A percentile compares a stretch with the other conserved stretches of the same genome.
phyloP scores from a whole-genome alignment of 192 early-diverging fungal species.

The Coemansia sp. region DNA sequence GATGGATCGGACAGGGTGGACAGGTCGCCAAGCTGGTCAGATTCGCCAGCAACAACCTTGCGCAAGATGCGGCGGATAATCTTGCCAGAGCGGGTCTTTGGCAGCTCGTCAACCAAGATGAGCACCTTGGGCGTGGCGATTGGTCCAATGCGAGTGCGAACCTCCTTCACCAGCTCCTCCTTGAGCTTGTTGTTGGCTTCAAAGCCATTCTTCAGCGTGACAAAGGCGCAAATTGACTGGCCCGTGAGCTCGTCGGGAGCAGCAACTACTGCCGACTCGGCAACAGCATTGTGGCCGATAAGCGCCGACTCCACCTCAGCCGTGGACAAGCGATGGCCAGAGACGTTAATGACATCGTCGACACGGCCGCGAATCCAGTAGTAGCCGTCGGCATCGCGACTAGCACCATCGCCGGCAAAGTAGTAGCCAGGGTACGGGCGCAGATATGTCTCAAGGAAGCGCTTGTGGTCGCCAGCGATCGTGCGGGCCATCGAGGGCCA shows the following conservation, averaged over 20 bases:
- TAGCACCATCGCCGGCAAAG: constrained; percentile 95
- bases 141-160: constrained; percentile 89
- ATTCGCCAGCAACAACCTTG: constrained; percentile 88
- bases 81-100: constrained; percentile 96
- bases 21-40: constrained; percentile 86
- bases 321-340: constrained; percentile 92
- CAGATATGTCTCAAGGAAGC: constrained; percentile 94
- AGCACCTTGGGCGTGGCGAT: constrained; percentile 91
- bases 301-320: constrained; percentile 95
- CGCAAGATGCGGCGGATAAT: constrained; percentile 95
- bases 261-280: constrained; percentile 91
- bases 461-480: constrained; percentile 87
- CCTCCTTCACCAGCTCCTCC: constrained; percentile 71
- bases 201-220: constrained; percentile 73
- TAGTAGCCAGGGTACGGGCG: constrained; percentile 90
- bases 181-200: constrained; percentile 57
- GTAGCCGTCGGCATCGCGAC: constrained; percentile 91
- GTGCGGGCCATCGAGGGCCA: constrained; percentile 95
- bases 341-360: constrained; percentile 94
- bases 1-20: constrained; percentile 84
- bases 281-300: constrained; percentile 76
- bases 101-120: constrained; percentile 84
- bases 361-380: constrained; percentile 95
- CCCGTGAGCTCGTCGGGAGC: constrained; percentile 88
- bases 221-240: constrained; percentile 88